Percentiles rank a stretch among this genome's conserved stretches.
These are phyloP conservation scores for Cutaneotrichosporon dermatis DNA, from an alignment of 1,284 basidiomycete species.

Conservation along the genomic window DNA sequence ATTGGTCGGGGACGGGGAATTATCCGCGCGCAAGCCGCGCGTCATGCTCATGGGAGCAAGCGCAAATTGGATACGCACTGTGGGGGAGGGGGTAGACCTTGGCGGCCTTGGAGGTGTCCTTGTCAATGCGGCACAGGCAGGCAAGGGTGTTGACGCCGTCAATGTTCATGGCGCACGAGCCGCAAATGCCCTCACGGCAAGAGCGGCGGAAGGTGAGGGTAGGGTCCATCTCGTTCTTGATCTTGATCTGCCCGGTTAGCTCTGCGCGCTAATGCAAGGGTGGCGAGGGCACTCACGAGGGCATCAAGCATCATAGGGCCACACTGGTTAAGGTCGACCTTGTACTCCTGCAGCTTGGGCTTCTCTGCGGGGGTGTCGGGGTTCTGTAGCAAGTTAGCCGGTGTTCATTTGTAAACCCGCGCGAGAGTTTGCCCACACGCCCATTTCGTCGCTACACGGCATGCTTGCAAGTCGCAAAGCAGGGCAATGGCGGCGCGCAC, in stretches of 20 bases:
- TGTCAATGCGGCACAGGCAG: conserved; percentile 92
- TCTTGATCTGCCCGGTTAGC: conserved; percentile 70
- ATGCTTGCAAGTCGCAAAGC: no score
- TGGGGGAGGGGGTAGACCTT: conserved; percentile 99
- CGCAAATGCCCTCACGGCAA: conserved; percentile 97
- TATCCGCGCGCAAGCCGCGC: background rate
- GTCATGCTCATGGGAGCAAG: background rate
- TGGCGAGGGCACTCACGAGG: conserved; percentile 34
- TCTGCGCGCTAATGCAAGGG: no score
- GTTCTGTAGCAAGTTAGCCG: conserved; percentile 60
- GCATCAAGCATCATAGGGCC: conserved; percentile 84
- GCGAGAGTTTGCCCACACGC: no score
- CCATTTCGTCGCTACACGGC: no score
- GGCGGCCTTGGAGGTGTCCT: conserved; percentile 63
- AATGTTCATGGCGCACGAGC: conserved; percentile 98
- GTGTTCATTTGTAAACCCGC: background rate
- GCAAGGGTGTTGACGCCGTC: conserved; percentile 97
- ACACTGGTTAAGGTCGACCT: conserved; percentile 86
- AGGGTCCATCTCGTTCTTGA: conserved; percentile 97
- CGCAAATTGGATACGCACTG: conserved; percentile 58
- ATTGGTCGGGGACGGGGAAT: background rate
- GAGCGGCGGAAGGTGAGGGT: conserved; percentile 95
- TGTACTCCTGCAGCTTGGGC: conserved; percentile 86
- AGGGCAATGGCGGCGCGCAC: no score
- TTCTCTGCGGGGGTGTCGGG: conserved; percentile 92